Base-by-base conservation (phyloP, 345 rosid genomes). In the Kernera saxatilis region DNA sequence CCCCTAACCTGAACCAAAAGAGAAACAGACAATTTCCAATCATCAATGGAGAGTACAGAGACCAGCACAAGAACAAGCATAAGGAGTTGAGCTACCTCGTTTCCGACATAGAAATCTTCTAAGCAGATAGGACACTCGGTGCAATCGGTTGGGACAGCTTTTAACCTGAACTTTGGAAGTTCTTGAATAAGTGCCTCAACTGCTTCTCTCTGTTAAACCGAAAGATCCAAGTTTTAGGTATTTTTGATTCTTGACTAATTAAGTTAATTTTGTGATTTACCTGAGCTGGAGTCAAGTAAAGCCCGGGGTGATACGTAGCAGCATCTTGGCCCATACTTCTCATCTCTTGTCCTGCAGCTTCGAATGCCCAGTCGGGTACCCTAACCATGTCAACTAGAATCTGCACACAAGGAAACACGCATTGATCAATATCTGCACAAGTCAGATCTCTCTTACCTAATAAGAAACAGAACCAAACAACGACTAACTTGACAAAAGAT, bases 281-380 rank as follows among this genome's bases (percentile, higher is more conserved):
- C 72, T 68, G 72, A 77, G 98, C 84, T 27, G 86, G 74, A 69
- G 92, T 86, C 86, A 92, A 72, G 73, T 85, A 92, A 53, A 89
- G 89, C 45, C 98, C 98, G 17, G 98, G 98, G 52, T 89, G 95
- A 73, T 89, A 92, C 5, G 92, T 68, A 43, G 89, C 77, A 69
- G 92, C 77, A 74, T 92, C 96, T 78, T 83, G 91, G n/a, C 92
- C 89, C 88, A 86, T 86, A 73, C 72, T 85, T 80, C 90, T 89
- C n/a, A n/a, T n/a, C 82, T 89, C 98, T 83, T 88, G 95, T 74
- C 96, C 92, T 8, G 98, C 92, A 64, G 92, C 98, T 82, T 92
- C 95, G 74, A 89, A 86, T 77, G 98, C 94, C 96, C 96, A 92
- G 64, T 86, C 91, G 4, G 98, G 96, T 56, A 88, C 98, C 49